Base-by-base conservation (phyloP, 768 basidiomycete genomes). In the Cystobasidium tubakii region DNA sequence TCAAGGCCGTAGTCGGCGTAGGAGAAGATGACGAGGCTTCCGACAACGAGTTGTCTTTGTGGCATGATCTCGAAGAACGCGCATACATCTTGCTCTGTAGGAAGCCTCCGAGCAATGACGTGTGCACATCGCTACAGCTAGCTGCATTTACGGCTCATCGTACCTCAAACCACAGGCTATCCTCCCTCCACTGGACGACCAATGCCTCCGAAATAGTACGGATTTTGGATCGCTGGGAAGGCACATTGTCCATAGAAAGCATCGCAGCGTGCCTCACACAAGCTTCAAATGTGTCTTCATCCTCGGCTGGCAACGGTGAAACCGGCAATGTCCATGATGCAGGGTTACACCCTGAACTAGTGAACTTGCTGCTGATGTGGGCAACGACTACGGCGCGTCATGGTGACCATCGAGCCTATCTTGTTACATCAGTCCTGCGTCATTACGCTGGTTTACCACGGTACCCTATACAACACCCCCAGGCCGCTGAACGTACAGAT, bases 321-420 rank as follows among this genome's bases (percentile, higher is more conserved):
- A 31, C 12, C 33, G 15, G 29, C 27, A 33, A 17, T 42, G 62
- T 9, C 7, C 21, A 9, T 15, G 7, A 63, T 7, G 19, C 36
- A 10, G 25, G 57, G 3, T 29, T 39, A 13, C 57, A 31, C 15
- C 57, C 34, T 27, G 63, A 65, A 19, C 10, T 36, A 15, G 25
- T 65, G 4, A 39, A 46, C 9, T 17, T 39, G 25, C 29, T 65
- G 27, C 34, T 65, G 4, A 65, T 65, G 33, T 65, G 63, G 63
- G 63, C 63, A 34, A 65, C 63, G 3, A 42, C 63, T 4, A 65
- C 13, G 1, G 15, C 43, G 36, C 63, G 63, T n/a, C 10, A 10
- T 27, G 63, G 63, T 13, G 23, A 65, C 29, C 34, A 65, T 65
- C 63, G 63, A 27, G 2, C 36, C 25, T 43, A 36, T 23, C 36